phyloP scores from a whole-genome alignment of 169 alveolate species.

The Miamiensis avidus region DNA sequence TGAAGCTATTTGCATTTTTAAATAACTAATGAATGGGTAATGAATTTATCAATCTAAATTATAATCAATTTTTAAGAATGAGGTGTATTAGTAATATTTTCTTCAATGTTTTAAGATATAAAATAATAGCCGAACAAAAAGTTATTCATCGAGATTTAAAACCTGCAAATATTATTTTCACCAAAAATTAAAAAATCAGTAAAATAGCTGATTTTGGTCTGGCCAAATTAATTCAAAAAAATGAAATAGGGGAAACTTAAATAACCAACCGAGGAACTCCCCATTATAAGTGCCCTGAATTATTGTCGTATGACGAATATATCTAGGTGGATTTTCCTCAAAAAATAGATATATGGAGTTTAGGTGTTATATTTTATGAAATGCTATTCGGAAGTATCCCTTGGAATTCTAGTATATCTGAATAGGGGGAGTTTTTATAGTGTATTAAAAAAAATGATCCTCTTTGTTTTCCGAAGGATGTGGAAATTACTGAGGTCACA shows the following conservation, averaged over 20 bases:
- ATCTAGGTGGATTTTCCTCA: not conserved
- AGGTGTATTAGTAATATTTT: too few species aligned
- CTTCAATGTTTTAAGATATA: not conserved
- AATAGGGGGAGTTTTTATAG: not conserved
- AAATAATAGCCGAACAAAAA: not conserved
- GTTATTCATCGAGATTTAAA: not conserved
- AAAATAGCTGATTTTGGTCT: not conserved
- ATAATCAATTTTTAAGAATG: not conserved
- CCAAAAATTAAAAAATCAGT: too few species aligned
- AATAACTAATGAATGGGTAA: not conserved
- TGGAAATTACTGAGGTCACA: not conserved
- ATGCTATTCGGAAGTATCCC: not conserved
- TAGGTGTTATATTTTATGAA: not conserved
- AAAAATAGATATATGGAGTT: not conserved
- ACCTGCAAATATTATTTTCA: not conserved
- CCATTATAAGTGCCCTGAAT: not conserved
- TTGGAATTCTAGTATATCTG: not conserved
- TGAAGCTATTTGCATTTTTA: not conserved
- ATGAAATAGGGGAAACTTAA: not conserved
- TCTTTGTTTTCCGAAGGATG: not conserved
- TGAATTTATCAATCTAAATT: too few species aligned
- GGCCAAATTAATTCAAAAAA: not conserved
- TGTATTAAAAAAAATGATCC: too few species aligned
- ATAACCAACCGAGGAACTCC: not conserved
- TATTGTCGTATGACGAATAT: not conserved